Base-by-base conservation (phyloP, 257 asterid genomes). In the Gardenia jasminoides region DNA sequence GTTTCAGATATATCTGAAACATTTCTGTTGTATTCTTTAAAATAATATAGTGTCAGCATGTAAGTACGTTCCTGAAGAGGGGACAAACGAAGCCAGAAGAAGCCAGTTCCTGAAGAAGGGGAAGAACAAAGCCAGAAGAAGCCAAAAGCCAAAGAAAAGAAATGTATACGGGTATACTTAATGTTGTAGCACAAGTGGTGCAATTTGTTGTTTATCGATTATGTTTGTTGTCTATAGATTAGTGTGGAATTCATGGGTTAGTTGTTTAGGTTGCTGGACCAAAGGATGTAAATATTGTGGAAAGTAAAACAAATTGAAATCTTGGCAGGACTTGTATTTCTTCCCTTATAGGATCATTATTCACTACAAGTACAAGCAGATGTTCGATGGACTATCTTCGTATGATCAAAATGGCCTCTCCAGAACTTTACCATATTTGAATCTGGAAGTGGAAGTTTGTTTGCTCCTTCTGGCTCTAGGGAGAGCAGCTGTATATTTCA, bases 1-100 rank as follows among this genome's bases (percentile, higher is more conserved):
- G 80, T 79, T 82, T 67, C 80, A 75, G 79, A 79, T 39, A 79
- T 39, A n/a, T 41, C 65, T 73, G 71, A 78, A 73, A 54, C 76
- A 62, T 65, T 4, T 66, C 36, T 66, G 41, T 67, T 43, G 75
- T 68, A 41, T 78, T 67, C 68, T 48, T 48, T 48, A 36, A 48
- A 56, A 39, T 66, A 50, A 62, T 59, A 17, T 61, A 39, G 31
- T 47, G 43, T 16, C 17, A 47, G 12, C 22, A 3, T 59, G 30
- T 13, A 1, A 2, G 56, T 48, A 10, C 19, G 16, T 48, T 11
- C 16, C 17, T 48, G 44, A 17, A 33, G 10, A 2, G 65, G 13
- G 17, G 31, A 16, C 4, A 9, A 24, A n/a, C 31, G 20, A 22
- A 7, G 33, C 4, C 30, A 3, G 20, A 46, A 41, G 19, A 78